Percentiles rank a stretch among this genome's conserved stretches.
phyloP scores from a whole-genome alignment of 2,329 filamentous ascomycete genomes.

The Lasiodiplodia theobromae region DNA sequence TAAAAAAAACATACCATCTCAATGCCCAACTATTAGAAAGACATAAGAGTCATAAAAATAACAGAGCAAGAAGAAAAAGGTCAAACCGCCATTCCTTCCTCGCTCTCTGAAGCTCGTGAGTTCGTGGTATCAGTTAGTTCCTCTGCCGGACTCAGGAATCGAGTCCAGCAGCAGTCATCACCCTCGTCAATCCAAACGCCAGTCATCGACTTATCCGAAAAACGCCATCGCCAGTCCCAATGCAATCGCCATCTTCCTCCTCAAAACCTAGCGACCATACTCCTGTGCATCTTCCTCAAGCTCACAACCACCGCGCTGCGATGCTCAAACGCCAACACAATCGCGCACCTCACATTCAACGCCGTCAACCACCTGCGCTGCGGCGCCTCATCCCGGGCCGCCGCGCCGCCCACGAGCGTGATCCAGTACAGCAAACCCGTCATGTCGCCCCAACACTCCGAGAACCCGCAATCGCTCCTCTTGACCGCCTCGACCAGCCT shows the following conservation, averaged over 20 bases:
- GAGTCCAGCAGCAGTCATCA: neutral
- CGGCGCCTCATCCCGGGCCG: neutral
- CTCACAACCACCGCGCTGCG: conserved; percentile 41
- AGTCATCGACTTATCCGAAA: neutral
- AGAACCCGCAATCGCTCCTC: conserved; percentile 40
- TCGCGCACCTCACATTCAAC: conserved; percentile 40
- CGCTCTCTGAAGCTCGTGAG: neutral
- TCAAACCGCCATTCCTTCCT: neutral
- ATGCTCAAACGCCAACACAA: conserved; percentile 47
- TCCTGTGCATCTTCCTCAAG: conserved; percentile 33
- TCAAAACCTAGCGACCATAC: neutral
- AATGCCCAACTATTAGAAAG: neutral
- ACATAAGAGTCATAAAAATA: neutral
- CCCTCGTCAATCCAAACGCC: neutral
- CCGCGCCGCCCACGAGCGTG: conserved; percentile 43
- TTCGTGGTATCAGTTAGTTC: conserved; percentile 13
- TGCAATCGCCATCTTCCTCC: neutral
- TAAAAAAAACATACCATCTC: neutral
- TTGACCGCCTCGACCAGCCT: conserved; percentile 39
- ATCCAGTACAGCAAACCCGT: conserved; percentile 49
- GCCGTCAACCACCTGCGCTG: conserved; percentile 43
- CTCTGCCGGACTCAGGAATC: neutral
- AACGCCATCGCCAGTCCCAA: neutral
- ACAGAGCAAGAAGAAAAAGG: neutral
- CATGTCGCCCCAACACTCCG: conserved; percentile 47